These are phyloP conservation scores for Coemansia sp. DNA, from an alignment of 192 early-diverging fungal species.

Conservation along the genomic window DNA sequence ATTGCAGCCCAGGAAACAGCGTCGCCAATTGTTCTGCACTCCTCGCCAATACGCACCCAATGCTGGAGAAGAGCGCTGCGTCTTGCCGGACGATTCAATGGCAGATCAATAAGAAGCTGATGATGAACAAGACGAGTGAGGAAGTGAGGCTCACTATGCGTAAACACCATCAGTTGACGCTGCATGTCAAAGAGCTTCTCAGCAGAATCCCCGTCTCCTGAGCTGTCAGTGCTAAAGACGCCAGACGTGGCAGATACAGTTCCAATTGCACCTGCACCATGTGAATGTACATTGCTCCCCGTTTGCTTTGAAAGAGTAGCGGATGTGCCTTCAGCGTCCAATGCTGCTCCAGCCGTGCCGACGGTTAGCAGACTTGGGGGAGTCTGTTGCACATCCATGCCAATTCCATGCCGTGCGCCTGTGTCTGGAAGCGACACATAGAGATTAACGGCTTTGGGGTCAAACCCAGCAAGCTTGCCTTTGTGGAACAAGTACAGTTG, in stretches of 20 bases:
- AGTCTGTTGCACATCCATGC: slow-evolving; percentile 9
- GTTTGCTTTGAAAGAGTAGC: not conserved
- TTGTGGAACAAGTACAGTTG: slow-evolving; percentile 72
- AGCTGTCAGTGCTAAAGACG: not conserved
- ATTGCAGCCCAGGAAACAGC: slow-evolving; percentile 67
- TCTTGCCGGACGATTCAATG: slow-evolving; percentile 50
- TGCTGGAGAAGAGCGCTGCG: slow-evolving; percentile 61
- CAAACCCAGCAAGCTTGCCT: slow-evolving; percentile 33
- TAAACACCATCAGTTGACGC: slow-evolving; percentile 56
- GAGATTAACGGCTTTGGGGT: slow-evolving; percentile 40
- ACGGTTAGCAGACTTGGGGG: slow-evolving; percentile 35
- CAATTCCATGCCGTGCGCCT: not conserved
- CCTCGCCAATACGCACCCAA: slow-evolving; percentile 68
- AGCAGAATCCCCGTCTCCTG: not conserved
- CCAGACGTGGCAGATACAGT: not conserved
- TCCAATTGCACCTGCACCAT: not conserved
- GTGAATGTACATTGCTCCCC: not conserved
- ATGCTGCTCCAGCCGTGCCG: not conserved
- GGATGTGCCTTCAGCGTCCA: slow-evolving; percentile 6
- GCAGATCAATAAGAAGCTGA: slow-evolving; percentile 65
- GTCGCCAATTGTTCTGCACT: slow-evolving; percentile 59
- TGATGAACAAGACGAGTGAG: slow-evolving; percentile 66
- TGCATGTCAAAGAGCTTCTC: slow-evolving; percentile 31
- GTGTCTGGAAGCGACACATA: slow-evolving; percentile 28
- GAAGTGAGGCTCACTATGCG: slow-evolving; percentile 68